Percentiles rank a stretch among this genome's conserved stretches.
Evolutionary conservation across 2,329 filamentous ascomycete genomes (phyloP).

Genomic region (Ophiostoma fasciatum): DNA sequence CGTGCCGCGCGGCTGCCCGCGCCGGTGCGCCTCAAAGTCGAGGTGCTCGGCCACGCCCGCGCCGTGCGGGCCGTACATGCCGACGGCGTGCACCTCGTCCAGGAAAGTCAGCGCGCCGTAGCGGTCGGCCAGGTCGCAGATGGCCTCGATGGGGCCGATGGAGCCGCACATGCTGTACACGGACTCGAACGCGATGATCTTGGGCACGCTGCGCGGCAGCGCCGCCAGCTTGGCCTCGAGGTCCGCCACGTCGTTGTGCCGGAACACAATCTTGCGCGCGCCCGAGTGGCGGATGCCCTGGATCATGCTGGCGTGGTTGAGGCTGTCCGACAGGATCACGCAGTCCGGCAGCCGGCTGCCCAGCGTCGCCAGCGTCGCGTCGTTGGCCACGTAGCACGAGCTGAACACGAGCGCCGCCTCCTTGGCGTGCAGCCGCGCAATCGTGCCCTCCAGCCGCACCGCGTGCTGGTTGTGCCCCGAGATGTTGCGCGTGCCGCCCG

Average conservation of each 20-base stretch:
- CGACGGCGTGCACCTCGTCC: conserved; percentile 96
- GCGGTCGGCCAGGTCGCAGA: conserved; percentile 92
- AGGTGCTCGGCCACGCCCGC: conserved; percentile 96
- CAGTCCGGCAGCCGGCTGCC: conserved; percentile 93
- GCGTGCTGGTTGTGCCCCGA: conserved; percentile 96
- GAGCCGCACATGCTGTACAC: conserved; percentile 99
- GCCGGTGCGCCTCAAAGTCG: conserved; percentile 74
- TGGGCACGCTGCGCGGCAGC: conserved; percentile 70
- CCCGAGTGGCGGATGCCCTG: conserved; percentile 96
- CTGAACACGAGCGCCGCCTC: conserved; percentile 89
- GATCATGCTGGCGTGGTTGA: conserved; percentile 99
- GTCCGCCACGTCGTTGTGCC: conserved; percentile 92
- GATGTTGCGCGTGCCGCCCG: conserved; percentile 92
- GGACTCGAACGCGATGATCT: conserved; percentile 97
- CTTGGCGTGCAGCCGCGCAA: conserved; percentile 83
- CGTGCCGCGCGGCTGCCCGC: conserved; percentile 61
- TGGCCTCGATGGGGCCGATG: conserved; percentile 87
- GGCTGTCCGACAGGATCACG: conserved; percentile 91
- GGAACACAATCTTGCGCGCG: conserved; percentile 95
- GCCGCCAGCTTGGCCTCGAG: conserved; percentile 85
- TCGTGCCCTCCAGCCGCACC: conserved; percentile 62
- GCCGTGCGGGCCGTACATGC: conserved; percentile 95
- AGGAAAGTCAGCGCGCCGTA: conserved; percentile 96
- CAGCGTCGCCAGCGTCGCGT: conserved; percentile 90
- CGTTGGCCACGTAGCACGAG: conserved; percentile 96